A percentile compares a stretch with the other conserved stretches of the same genome.
Evolutionary conservation across 768 basidiomycete genomes (phyloP).

Genomic region (Russula emetica): DNA sequence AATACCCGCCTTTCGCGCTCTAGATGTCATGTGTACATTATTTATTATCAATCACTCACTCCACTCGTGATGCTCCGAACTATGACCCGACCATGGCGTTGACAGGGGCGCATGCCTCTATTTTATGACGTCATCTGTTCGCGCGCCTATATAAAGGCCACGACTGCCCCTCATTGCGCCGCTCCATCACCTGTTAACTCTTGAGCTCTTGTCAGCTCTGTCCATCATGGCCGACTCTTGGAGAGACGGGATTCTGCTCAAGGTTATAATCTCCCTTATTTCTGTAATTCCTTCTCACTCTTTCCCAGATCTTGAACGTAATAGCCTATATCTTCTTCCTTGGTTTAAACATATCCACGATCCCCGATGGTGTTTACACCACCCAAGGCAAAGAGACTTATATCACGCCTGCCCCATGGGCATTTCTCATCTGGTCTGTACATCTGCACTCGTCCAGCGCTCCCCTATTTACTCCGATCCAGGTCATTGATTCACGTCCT

Average conservation of each 20-base stretch:
- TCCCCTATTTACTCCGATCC: conserved; percentile 20
- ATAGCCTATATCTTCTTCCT: conserved; percentile 80
- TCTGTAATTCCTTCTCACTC: background rate
- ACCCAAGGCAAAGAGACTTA: conserved; percentile 80
- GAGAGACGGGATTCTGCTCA: conserved; percentile 79
- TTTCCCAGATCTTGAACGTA: conserved; percentile 61
- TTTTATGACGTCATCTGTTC: background rate
- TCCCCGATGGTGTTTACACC: conserved; percentile 69
- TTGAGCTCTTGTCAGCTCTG: background rate
- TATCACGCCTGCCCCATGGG: conserved; percentile 90
- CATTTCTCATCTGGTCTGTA: conserved; percentile 81
- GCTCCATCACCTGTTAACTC: background rate
- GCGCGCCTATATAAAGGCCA: background rate
- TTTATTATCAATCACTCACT: background rate
- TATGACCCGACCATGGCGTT: background rate
- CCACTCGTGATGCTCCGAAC: background rate
- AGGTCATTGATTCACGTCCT: conserved; percentile 89
- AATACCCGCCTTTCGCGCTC: background rate
- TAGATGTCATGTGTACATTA: background rate
- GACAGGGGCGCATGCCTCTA: background rate
- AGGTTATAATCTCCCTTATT: conserved; percentile 42
- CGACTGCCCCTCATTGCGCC: background rate
- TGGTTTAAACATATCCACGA: conserved; percentile 86
- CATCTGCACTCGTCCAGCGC: background rate
- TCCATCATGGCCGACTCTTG: conserved; percentile 40